Evolutionary conservation across 140 eudicot species (phyloP).

Genomic region (Flaveria floridana): DNA sequence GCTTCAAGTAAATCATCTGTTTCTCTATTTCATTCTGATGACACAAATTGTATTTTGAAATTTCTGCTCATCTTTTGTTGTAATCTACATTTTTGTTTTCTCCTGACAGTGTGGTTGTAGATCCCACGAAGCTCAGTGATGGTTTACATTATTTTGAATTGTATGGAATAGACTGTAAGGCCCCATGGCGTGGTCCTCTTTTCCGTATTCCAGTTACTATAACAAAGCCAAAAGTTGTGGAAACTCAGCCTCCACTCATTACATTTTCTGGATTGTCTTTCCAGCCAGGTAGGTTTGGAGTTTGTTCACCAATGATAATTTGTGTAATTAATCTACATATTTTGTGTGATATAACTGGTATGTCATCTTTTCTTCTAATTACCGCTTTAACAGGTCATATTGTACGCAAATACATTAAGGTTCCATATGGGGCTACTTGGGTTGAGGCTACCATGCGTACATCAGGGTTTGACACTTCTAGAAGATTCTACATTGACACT

Average conservation of each 20-base stretch:
- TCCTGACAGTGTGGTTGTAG: conserved; percentile 76
- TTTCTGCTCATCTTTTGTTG: conserved; percentile 9
- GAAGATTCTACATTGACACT: conserved; percentile 85
- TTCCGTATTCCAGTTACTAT: conserved; percentile 88
- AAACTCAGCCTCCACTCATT: conserved; percentile 63
- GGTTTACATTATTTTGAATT: conserved; percentile 93
- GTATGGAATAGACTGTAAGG: conserved; percentile 78
- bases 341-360: background rate
- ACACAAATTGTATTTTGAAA: conserved; percentile 2
- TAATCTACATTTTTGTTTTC: conserved; percentile 6
- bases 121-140: conserved; percentile 71
- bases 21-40: conserved; percentile 6
- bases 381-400: conserved; percentile 64
- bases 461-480: conserved; percentile 79
- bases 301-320: conserved; percentile 28
- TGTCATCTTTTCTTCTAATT: conserved; percentile 11
- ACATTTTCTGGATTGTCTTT: conserved; percentile 68
- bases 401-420: conserved; percentile 79
- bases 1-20: conserved; percentile 70
- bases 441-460: conserved; percentile 88
- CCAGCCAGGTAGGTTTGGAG: conserved; percentile 91
- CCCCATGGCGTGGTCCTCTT: conserved; percentile 99
- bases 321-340: conserved; percentile 3
- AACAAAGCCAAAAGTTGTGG: conserved; percentile 73
- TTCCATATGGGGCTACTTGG: conserved; percentile 93